These are phyloP conservation scores for Epichloe typhina DNA, from an alignment of 2,329 filamentous ascomycete genomes.

Conservation along the genomic window DNA sequence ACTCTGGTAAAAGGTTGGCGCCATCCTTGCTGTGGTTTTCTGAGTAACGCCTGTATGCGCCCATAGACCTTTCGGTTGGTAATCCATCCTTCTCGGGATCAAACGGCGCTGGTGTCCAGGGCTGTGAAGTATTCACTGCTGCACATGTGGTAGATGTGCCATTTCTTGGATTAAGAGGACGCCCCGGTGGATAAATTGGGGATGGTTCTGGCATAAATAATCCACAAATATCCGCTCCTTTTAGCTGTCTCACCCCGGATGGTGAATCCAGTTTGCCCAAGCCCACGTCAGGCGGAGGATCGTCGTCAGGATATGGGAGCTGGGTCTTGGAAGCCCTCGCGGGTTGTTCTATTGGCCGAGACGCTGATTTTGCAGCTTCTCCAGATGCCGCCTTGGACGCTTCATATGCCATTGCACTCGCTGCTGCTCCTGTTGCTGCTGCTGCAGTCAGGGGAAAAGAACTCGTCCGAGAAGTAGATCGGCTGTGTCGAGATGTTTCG, in stretches of 20 bases:
- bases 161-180: background rate
- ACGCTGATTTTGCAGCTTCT: slow-evolving; percentile 2
- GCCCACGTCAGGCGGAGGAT: slow-evolving; percentile 11
- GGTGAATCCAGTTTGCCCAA: slow-evolving; percentile 12
- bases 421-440: slow-evolving; percentile 10
- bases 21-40: slow-evolving; percentile 22
- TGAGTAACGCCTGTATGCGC: slow-evolving; percentile 39
- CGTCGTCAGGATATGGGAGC: slow-evolving; percentile 27
- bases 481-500: slow-evolving; percentile 9
- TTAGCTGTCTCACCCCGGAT: background rate
- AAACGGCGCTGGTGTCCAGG: slow-evolving; percentile 35
- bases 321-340: slow-evolving; percentile 11
- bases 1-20: slow-evolving; percentile 43
- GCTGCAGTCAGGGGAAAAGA: slow-evolving; percentile 21
- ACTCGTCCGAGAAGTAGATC: slow-evolving; percentile 22
- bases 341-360: slow-evolving; percentile 13
- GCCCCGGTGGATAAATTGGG: background rate
- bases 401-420: slow-evolving; percentile 2
- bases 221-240: slow-evolving; percentile 1
- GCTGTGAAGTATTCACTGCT: slow-evolving; percentile 12
- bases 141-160: slow-evolving; percentile 1
- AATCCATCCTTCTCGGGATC: slow-evolving; percentile 24
- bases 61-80: slow-evolving; percentile 26
- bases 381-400: background rate
- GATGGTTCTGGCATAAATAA: slow-evolving; percentile 14